A percentile compares a stretch with the other conserved stretches of the same genome.
These are phyloP conservation scores for Glarea lozoyensis DNA, from an alignment of 495 filamentous ascomycete genomes.

Conservation along the genomic window DNA sequence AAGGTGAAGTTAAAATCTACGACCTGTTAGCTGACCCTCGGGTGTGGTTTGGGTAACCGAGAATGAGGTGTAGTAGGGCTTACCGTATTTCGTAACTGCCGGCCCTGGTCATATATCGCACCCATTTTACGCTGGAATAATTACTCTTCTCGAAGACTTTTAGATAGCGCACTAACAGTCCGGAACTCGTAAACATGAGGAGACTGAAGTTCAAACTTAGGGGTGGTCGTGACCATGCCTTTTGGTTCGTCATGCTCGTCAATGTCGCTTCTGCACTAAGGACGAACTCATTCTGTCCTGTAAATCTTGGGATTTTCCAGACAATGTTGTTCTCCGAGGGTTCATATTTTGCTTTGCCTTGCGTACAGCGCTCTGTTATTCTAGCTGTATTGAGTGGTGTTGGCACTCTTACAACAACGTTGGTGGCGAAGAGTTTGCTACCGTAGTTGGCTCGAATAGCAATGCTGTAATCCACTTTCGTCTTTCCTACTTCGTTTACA, in stretches of 20 bases:
- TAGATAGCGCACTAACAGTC: slow-evolving; percentile 85
- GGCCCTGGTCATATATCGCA: slow-evolving; percentile 97
- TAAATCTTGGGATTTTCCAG: slow-evolving; percentile 98
- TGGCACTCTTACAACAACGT: slow-evolving; percentile 91
- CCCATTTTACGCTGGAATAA: slow-evolving; percentile 98
- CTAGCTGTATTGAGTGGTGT: slow-evolving; percentile 94
- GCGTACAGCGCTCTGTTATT: slow-evolving; percentile 86
- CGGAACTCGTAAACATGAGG: slow-evolving; percentile 95
- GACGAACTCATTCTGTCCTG: slow-evolving; percentile 90
- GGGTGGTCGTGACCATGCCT: slow-evolving; percentile 92
- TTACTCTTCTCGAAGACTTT: slow-evolving; percentile 99
- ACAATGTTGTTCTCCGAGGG: slow-evolving; percentile 96
- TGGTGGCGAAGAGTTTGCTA: slow-evolving; percentile 92
- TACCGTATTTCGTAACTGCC: slow-evolving; percentile 73
- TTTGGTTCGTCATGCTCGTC: slow-evolving; percentile 96
- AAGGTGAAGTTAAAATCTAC: too few relatives aligned
- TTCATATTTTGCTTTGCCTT: slow-evolving; percentile 98
- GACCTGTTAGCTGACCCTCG: neutral
- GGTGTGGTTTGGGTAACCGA: neutral
- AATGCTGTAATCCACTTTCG: slow-evolving; percentile 98
- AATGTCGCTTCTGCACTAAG: slow-evolving; percentile 88
- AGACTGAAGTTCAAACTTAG: slow-evolving; percentile 85
- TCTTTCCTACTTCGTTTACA: slow-evolving; percentile 93
- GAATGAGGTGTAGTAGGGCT: neutral
- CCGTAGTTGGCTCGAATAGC: slow-evolving; percentile 96